Conservation (phyloP, 345 rosid species). For the Moricandia moricandioides region DNA sequence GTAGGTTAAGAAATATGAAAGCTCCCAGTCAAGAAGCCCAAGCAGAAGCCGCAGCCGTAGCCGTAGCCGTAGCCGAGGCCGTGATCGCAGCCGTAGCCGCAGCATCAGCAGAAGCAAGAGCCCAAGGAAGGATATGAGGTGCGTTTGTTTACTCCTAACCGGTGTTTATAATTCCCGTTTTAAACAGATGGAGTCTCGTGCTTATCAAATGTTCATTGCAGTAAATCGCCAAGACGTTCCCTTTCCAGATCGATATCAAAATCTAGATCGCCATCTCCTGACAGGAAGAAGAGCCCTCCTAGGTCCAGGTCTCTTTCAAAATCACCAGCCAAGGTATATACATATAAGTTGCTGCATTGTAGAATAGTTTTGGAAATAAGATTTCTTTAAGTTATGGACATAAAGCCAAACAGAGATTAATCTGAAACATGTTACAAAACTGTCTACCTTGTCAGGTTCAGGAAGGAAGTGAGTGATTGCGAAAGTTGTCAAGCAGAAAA, state of each 20-base stretch:
- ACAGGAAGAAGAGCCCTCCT: conserved; percentile 42
- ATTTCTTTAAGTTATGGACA: background rate
- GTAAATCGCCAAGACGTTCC: conserved; percentile 59
- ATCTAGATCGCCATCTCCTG: conserved; percentile 72
- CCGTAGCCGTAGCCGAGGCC: conserved; percentile 45
- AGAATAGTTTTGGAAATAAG: background rate
- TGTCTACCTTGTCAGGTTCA: conserved; percentile 6
- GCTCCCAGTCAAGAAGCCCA: conserved; percentile 69
- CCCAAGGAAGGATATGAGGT: conserved; percentile 59
- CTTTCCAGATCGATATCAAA: conserved; percentile 60
- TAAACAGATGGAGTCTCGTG: background rate
- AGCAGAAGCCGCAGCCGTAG: conserved; percentile 42
- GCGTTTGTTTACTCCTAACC: background rate
- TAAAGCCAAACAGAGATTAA: background rate
- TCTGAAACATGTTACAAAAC: background rate
- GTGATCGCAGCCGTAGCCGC: conserved; percentile 36
- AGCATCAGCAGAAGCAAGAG: conserved; percentile 68
- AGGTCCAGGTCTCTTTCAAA: conserved; percentile 52
- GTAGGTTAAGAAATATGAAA: conserved; percentile 69
- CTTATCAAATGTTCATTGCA: conserved; percentile 24
- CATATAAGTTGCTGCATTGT: background rate
- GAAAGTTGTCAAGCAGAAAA: background rate
- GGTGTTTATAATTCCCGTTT: background rate
- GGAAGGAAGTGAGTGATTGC: conserved; percentile 22
- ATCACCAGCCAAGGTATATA: conserved; percentile 52